A percentile compares a stretch with the other conserved stretches of the same genome.
Conservation (phyloP, 1,139 yeast species). For the Zygosaccharomyces sapae region DNA sequence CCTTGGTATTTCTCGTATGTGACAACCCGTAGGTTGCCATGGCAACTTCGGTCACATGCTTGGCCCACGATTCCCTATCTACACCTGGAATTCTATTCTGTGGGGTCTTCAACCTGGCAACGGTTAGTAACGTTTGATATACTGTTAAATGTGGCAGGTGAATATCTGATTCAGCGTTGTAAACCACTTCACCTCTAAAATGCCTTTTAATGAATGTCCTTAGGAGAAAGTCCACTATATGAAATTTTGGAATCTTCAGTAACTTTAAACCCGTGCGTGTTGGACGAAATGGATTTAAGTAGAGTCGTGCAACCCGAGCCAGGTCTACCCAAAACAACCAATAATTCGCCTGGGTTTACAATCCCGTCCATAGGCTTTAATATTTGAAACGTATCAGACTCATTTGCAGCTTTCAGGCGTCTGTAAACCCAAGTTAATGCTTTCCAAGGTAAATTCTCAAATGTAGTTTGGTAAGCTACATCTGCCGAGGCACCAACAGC, state of each 20-base stretch:
- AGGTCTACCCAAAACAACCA: conserved; percentile 77
- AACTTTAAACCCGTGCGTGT: conserved; percentile 67
- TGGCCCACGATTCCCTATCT: conserved; percentile 54
- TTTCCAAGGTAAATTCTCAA: conserved; percentile 46
- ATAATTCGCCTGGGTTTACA: conserved; percentile 64
- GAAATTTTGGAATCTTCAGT: conserved; percentile 47
- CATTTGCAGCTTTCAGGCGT: conserved; percentile 29
- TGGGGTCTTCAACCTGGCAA: conserved; percentile 64
- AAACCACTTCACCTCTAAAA: conserved; percentile 66
- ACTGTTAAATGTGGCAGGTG: conserved; percentile 74
- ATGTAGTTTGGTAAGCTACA: conserved; percentile 75
- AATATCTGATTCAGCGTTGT: conserved; percentile 66
- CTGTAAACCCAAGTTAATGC: conserved; percentile 19
- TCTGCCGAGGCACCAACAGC: conserved; percentile 76
- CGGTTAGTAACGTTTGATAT: conserved; percentile 63
- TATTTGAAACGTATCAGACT: conserved; percentile 47
- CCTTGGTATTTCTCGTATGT: conserved; percentile 64
- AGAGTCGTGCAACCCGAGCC: conserved; percentile 85
- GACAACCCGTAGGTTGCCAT: conserved; percentile 72
- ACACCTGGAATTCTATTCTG: conserved; percentile 60
- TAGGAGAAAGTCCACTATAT: conserved; percentile 48
- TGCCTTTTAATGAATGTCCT: conserved; percentile 42
- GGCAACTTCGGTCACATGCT: conserved; percentile 58
- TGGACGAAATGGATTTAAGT: conserved; percentile 63
- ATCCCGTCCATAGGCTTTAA: conserved; percentile 64